phyloP scores from a whole-genome alignment of 257 asterid genomes.

The Orobanche coerulescens region DNA sequence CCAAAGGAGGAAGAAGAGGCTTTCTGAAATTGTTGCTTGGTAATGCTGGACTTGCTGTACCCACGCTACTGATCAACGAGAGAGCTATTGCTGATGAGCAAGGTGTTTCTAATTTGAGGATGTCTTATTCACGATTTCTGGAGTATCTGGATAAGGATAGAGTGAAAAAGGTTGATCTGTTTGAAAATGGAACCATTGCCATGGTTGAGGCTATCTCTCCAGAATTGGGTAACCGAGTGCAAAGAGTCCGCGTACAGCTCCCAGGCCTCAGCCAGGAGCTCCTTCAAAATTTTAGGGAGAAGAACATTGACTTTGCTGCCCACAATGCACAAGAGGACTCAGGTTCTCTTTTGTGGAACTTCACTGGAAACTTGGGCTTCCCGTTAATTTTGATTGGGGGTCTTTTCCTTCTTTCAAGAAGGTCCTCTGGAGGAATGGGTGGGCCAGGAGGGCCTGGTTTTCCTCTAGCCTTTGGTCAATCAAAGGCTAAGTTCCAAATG shows the following conservation, averaged over 20 bases:
- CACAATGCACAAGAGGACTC: conserved; percentile 94
- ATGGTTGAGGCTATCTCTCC: conserved; percentile 92
- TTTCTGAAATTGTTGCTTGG: conserved; percentile 72
- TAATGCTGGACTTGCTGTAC: conserved; percentile 52
- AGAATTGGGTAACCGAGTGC: conserved; percentile 78
- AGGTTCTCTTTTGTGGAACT: conserved; percentile 70
- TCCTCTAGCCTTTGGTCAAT: conserved; percentile 74
- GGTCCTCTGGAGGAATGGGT: conserved; percentile 95
- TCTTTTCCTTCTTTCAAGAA: conserved; percentile 84
- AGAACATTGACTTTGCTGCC: conserved; percentile 91
- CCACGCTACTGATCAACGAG: conserved; percentile 54
- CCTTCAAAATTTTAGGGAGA: conserved; percentile 88
- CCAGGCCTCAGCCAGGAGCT: conserved; percentile 99
- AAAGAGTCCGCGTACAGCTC: conserved; percentile 89
- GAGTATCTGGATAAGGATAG: conserved; percentile 92
- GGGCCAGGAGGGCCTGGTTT: conserved; percentile 99
- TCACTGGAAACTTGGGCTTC: conserved; percentile 85
- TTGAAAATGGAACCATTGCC: conserved; percentile 89
- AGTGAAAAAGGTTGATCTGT: conserved; percentile 76
- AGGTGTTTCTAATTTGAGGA: conserved; percentile 81
- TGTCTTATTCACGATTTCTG: conserved; percentile 94
- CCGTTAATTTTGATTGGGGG: conserved; percentile 89
- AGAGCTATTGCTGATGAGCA: conserved; percentile 87
- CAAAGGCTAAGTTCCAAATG: conserved; percentile 97
- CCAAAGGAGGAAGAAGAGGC: conserved; percentile 59